These are phyloP conservation scores for Kazachstania bromeliacearum DNA, from an alignment of 805 yeast genomes.

Conservation along the genomic window DNA sequence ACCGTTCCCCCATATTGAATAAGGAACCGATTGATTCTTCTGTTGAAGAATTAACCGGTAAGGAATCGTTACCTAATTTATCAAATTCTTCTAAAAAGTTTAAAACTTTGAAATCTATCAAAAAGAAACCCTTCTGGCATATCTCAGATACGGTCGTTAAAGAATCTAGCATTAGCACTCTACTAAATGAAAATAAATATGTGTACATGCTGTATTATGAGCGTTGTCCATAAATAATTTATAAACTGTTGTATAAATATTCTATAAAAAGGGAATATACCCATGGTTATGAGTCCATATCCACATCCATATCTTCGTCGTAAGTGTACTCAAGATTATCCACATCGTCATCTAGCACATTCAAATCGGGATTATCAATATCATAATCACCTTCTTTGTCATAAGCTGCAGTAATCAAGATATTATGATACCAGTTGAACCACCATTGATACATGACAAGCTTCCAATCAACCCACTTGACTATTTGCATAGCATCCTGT, in stretches of 20 bases:
- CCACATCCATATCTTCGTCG: constrained; percentile 10
- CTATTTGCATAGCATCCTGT: constrained; percentile 20
- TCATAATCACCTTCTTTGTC: constrained; percentile 10
- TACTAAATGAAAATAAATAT: constrained; percentile 60
- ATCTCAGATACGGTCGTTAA: constrained; percentile 66
- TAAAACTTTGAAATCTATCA: constrained; percentile 47
- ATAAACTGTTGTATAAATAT: background rate
- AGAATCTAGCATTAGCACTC: constrained; percentile 50
- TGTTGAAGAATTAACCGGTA: too few relatives aligned
- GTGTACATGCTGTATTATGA: constrained; percentile 85
- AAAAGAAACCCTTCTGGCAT: constrained; percentile 69
- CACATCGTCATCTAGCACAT: background rate
- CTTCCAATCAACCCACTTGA: constrained; percentile 21
- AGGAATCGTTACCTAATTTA: too few relatives aligned
- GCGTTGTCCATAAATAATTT: background rate
- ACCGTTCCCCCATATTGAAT: constrained; percentile 26
- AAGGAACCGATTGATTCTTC: too few relatives aligned
- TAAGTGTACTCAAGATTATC: background rate
- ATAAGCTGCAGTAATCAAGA: background rate
- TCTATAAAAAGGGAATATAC: background rate
- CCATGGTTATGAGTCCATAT: constrained; percentile 7
- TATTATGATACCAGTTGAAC: constrained; percentile 24
- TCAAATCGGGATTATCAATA: constrained; percentile 4
- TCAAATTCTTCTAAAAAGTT: too few relatives aligned
- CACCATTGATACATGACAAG: constrained; percentile 19